Percentiles rank a stretch among this genome's conserved stretches.
phyloP scores from a whole-genome alignment of 2,329 filamentous ascomycete genomes.

The Bretziella fagacearum region DNA sequence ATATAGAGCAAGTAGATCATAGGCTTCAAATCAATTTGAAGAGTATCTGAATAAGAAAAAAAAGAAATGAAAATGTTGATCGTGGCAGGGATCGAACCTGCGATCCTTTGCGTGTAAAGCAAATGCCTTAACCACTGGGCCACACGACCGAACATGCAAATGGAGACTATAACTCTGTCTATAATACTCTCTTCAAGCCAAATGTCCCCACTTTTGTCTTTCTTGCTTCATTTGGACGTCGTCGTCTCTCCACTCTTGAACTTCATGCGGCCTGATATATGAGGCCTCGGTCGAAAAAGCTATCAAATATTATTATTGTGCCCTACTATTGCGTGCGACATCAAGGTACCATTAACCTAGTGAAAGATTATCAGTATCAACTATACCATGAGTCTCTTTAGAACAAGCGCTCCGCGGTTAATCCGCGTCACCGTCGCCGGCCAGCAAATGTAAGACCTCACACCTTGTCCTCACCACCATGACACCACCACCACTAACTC shows the following conservation, averaged over 20 bases:
- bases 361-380: background rate
- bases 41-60: background rate
- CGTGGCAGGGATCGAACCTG: constrained; percentile 30
- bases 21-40: background rate
- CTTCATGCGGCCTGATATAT: no score
- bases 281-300: no score
- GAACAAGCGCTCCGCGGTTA: constrained; percentile 1
- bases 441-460: constrained; percentile 4
- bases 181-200: no score
- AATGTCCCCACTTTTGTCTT: no score
- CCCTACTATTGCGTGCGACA: no score
- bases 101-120: constrained; percentile 28
- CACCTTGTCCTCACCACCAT: background rate
- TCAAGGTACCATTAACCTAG: no score
- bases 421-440: background rate
- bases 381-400: constrained; percentile 8
- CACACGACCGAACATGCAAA: constrained; percentile 21
- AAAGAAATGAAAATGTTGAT: constrained; percentile 18
- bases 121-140: constrained; percentile 26
- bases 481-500: background rate
- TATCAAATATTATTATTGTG: no score
- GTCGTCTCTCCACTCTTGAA: no score
- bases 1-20: no score
- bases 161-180: no score
- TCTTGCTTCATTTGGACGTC: no score